phyloP scores from a whole-genome alignment of 2,329 filamentous ascomycete genomes.

The Colletotrichum magnum region DNA sequence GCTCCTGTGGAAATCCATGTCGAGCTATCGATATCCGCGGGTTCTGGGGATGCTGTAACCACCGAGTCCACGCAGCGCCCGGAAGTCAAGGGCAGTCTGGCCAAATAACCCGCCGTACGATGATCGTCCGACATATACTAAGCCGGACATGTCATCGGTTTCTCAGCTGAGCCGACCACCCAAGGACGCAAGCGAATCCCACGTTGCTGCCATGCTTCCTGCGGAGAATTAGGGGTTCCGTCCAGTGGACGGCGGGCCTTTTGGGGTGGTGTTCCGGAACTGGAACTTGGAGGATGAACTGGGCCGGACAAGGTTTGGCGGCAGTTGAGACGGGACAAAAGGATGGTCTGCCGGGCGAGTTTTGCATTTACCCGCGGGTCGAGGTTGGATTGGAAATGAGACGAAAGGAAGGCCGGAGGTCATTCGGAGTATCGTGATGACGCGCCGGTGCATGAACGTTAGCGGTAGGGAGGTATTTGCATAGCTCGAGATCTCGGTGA shows the following conservation, averaged over 20 bases:
- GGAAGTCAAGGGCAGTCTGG: no score
- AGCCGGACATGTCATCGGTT: not conserved
- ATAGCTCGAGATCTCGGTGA: not conserved
- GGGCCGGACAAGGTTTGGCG: slow-evolving; percentile 12
- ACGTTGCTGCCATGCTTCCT: slow-evolving; percentile 17
- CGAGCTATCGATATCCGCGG: rapidly evolving
- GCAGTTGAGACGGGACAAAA: slow-evolving; percentile 26
- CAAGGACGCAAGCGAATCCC: slow-evolving; percentile 6
- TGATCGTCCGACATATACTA: not conserved
- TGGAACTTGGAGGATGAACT: not conserved
- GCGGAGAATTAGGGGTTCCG: slow-evolving; percentile 32
- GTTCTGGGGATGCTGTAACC: not conserved
- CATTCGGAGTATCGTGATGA: no score
- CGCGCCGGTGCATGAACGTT: no score
- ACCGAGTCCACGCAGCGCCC: no score
- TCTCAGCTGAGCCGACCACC: not conserved
- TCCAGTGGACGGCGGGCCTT: not conserved
- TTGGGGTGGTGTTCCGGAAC: not conserved
- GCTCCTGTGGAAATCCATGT: slow-evolving; percentile 20
- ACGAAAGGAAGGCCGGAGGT: not conserved
- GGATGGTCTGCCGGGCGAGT: not conserved
- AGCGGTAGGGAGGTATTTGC: no score
- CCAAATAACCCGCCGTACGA: not conserved
- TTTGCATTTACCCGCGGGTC: not conserved
- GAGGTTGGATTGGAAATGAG: not conserved